phyloP scores from a whole-genome alignment of 768 basidiomycete genomes.

The Macrolepiota fuliginosa region DNA sequence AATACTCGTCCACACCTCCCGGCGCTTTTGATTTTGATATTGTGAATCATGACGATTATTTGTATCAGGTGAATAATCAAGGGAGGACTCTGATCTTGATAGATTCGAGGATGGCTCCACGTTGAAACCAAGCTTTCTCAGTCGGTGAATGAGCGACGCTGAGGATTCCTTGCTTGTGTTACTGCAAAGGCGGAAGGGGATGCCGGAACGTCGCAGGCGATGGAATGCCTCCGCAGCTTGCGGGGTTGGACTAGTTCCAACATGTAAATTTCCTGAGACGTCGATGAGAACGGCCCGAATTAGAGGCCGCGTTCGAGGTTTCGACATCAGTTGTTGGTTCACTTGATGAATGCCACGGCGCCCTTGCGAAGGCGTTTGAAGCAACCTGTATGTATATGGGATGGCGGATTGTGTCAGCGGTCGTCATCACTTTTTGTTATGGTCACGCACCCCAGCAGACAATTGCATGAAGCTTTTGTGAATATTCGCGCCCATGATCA shows the following conservation, averaged over 20 bases:
- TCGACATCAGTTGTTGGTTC: not conserved
- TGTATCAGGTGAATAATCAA: not conserved
- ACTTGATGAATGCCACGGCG: not conserved
- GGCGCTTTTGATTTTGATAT: slow-evolving; percentile 10
- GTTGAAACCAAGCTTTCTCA: slow-evolving; percentile 50
- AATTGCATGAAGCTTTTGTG: no score
- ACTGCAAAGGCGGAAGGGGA: slow-evolving; percentile 58
- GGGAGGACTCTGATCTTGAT: not conserved
- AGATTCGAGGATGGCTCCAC: slow-evolving; percentile 20
- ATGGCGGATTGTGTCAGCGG: not conserved
- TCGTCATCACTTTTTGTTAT: no score
- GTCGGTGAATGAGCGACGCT: slow-evolving; percentile 34
- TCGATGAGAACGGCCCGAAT: slow-evolving; percentile 60
- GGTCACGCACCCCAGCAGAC: no score
- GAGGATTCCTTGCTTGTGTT: slow-evolving; percentile 71
- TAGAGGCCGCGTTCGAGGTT: slow-evolving; percentile 25
- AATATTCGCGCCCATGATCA: no score
- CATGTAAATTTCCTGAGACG: slow-evolving; percentile 64
- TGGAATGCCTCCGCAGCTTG: slow-evolving; percentile 45
- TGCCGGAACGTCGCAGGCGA: slow-evolving; percentile 27
- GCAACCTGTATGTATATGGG: not conserved
- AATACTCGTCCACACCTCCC: slow-evolving; percentile 64
- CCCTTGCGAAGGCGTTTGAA: not conserved
- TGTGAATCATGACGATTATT: not conserved
- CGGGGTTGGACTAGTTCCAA: slow-evolving; percentile 47